Evolutionary conservation across 2,329 filamentous ascomycete genomes (phyloP).

Genomic region (Cryphonectria radicalis): DNA sequence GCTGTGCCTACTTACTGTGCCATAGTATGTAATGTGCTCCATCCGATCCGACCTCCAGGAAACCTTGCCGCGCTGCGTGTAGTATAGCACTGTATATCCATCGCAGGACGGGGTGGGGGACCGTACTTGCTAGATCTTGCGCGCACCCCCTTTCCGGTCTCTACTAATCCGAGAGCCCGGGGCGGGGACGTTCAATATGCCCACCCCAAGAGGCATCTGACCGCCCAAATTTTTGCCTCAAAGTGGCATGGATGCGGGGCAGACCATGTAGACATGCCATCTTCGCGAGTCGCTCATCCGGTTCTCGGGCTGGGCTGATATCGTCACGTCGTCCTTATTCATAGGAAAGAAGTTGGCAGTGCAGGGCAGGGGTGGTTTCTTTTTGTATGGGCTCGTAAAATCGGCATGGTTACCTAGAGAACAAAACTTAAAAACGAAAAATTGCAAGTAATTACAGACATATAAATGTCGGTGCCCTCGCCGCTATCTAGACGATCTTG

Average conservation of each 20-base stretch:
- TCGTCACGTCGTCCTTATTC: not conserved
- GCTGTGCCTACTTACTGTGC: not conserved
- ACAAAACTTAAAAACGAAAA: too few relatives aligned
- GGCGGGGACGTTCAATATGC: not conserved
- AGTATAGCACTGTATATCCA: not conserved
- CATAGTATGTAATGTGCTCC: not conserved
- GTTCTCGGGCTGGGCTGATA: not conserved
- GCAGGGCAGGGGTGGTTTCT: not conserved
- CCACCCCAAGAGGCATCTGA: not conserved
- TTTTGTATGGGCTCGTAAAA: not conserved
- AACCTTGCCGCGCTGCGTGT: not conserved
- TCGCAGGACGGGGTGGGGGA: not conserved
- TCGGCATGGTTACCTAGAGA: not conserved
- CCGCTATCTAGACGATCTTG: not conserved
- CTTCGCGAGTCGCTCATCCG: not conserved
- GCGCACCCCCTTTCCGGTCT: not conserved
- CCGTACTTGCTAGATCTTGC: not conserved
- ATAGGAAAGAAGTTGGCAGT: not conserved
- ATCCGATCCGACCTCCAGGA: not conserved
- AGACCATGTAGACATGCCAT: not conserved
- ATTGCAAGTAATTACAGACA: not conserved
- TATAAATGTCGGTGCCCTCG: constrained; percentile 2
- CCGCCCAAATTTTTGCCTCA: not conserved
- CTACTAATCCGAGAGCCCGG: not conserved
- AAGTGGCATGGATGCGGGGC: constrained; percentile 2